Base-by-base conservation (phyloP, 768 basidiomycete species). In the Obba rivulosa region DNA sequence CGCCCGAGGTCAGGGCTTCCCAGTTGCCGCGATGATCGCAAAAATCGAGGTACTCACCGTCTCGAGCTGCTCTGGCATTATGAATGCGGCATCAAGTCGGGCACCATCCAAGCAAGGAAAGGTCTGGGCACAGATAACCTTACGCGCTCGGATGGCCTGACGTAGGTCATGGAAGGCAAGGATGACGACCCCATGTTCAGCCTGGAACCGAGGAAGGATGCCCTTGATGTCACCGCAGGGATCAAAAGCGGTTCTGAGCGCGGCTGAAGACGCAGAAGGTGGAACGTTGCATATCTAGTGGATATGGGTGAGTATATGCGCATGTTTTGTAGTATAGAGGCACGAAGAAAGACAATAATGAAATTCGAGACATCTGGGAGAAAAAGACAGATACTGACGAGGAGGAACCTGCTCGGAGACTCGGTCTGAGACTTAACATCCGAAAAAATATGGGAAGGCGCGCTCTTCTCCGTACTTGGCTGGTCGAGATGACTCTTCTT, bases 121-220 rank as follows among this genome's bases (percentile, higher is more conserved):
- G 56, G 34, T 53, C 45, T 24, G 46, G 13, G 44, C 49, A 20
- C 47, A n/a, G 16, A 62, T 54, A 13, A 48, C 44, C 38, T 49
- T 41, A 41, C 48, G 17, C 2, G 78, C 78, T 5, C 68, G 69
- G 35, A 68, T 68, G 2, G 81, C 76, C 42, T 81, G 67, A 43
- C 82, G 74, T 38, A 75, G 61, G 54, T 87, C 82, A 62, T 74
- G 78, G 54, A 85, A 85, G 7, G 80, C 76, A 17, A 83, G 52
- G 51, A 84, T 69, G 39, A 85, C 66, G 37, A 77, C 65, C 7
- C 81, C 81, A 34, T 77, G 68, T 9, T 70, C 69, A 42, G 69
- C 67, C 43, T 76, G 76, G 52, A 73, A 74, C 28, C 74, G 73
- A 31, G 74, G 71, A 53, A 77, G 78, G 43, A 85, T 73, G 8